Evolutionary conservation across 257 asterid species (phyloP).

Genomic region (Gentiana straminea): DNA sequence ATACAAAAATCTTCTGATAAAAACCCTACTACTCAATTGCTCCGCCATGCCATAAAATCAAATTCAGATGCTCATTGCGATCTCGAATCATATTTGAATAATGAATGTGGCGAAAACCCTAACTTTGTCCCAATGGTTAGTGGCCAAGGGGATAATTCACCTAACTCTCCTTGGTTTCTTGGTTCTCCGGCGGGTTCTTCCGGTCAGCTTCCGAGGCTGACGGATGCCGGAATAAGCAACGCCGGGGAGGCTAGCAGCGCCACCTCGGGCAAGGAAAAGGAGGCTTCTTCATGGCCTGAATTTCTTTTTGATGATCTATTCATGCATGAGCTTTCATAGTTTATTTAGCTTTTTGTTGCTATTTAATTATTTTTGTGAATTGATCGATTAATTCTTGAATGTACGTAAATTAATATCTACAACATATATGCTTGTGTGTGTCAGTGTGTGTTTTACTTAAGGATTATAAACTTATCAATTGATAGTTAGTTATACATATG

Average conservation of each 20-base stretch:
- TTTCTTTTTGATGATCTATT: slow-evolving; percentile 21
- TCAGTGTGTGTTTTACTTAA: too few species aligned
- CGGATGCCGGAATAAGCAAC: slow-evolving; percentile 13
- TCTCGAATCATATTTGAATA: slow-evolving; percentile 16
- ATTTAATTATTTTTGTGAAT: too few species aligned
- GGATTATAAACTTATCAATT: too few species aligned
- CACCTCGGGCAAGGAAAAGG: slow-evolving; percentile 16
- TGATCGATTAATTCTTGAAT: too few species aligned
- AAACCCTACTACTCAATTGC: slow-evolving; percentile 17
- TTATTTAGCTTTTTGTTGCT: too few species aligned
- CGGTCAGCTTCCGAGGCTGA: slow-evolving; percentile 22
- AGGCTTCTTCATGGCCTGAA: slow-evolving; percentile 24
- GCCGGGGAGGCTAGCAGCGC: slow-evolving; percentile 20
- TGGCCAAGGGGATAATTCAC: slow-evolving; percentile 14
- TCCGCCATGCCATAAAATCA: slow-evolving; percentile 21
- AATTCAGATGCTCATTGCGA: slow-evolving; percentile 14
- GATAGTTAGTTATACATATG: too few species aligned
- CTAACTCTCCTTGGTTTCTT: slow-evolving; percentile 23
- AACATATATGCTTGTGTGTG: too few species aligned
- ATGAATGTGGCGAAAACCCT: background rate
- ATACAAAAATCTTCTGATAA: too few species aligned
- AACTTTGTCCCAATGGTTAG: background rate
- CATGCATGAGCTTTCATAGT: slow-evolving; percentile 18
- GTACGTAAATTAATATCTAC: too few species aligned
- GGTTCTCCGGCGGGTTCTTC: slow-evolving; percentile 20